These are phyloP conservation scores for Aspergillus tamarii DNA, from an alignment of 2,329 filamentous ascomycete species.

Conservation along the genomic window DNA sequence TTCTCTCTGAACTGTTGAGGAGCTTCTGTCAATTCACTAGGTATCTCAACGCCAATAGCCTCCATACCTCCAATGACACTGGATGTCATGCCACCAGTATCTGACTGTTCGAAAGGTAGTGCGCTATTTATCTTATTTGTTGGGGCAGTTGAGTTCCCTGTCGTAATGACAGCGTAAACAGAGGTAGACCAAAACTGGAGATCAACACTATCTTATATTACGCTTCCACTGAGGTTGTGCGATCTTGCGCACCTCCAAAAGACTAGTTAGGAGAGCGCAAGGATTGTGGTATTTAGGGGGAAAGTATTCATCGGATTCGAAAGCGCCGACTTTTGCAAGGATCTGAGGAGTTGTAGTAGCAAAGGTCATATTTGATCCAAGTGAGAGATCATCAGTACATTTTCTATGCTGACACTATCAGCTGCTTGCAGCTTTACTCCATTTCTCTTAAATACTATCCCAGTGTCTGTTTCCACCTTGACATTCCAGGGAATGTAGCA, in stretches of 20 bases:
- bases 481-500: not conserved
- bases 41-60: not conserved
- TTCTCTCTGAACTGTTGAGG: not conserved
- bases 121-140: not conserved
- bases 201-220: not conserved
- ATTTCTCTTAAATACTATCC: not conserved
- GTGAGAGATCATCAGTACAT: not conserved
- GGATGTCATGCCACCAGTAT: not conserved
- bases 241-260: not conserved
- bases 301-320: not conserved
- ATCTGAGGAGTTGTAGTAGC: not conserved
- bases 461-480: not conserved
- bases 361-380: not conserved
- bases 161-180: not conserved
- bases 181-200: not conserved
- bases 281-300: not conserved
- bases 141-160: not conserved
- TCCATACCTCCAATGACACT: not conserved
- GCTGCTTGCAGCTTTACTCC: not conserved
- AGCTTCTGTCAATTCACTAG: not conserved
- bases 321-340: not conserved
- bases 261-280: not conserved
- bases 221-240: not conserved
- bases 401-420: not conserved
- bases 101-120: not conserved